phyloP scores from a whole-genome alignment of 2,329 filamentous ascomycete genomes.

The Cordyceps javanica region DNA sequence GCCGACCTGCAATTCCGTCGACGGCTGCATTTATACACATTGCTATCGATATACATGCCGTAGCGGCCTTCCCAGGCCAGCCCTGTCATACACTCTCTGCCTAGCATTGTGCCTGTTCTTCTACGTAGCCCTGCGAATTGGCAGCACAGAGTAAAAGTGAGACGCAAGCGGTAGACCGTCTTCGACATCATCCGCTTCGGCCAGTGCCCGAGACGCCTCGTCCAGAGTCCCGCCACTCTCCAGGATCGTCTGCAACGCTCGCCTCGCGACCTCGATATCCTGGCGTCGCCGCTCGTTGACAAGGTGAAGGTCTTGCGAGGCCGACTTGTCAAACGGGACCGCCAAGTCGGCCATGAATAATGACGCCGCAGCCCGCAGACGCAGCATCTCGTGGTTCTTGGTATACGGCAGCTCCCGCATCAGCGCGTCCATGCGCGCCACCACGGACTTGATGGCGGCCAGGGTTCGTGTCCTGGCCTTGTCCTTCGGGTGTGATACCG shows the following conservation, averaged over 20 bases:
- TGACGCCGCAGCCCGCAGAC: constrained; percentile 66
- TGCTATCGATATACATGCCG: too few species aligned
- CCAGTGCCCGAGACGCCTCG: constrained; percentile 18
- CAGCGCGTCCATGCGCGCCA: constrained; percentile 62
- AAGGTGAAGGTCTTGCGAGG: constrained; percentile 24
- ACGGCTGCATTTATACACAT: too few species aligned
- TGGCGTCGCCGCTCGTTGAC: constrained; percentile 20
- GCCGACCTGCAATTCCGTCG: too few species aligned
- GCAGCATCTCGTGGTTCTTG: constrained; percentile 58
- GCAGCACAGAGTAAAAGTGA: constrained; percentile 28
- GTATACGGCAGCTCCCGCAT: constrained; percentile 66
- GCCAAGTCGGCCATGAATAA: constrained; percentile 69
- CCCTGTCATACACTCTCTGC: too few species aligned
- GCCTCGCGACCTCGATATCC: constrained; percentile 25
- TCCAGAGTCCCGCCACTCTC: constrained; percentile 26
- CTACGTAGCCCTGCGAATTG: constrained; percentile 17
- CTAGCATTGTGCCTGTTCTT: too few species aligned
- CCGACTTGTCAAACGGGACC: constrained; percentile 33
- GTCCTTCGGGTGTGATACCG: constrained; percentile 23
- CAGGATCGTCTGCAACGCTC: constrained; percentile 22
- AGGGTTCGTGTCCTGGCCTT: constrained; percentile 46
- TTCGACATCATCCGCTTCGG: constrained; percentile 19
- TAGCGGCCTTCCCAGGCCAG: too few species aligned
- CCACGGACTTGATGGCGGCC: constrained; percentile 54
- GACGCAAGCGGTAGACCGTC: constrained; percentile 9